phyloP scores from a whole-genome alignment of 108 stramenopile species.

The Pseudonitzschia pungens region DNA sequence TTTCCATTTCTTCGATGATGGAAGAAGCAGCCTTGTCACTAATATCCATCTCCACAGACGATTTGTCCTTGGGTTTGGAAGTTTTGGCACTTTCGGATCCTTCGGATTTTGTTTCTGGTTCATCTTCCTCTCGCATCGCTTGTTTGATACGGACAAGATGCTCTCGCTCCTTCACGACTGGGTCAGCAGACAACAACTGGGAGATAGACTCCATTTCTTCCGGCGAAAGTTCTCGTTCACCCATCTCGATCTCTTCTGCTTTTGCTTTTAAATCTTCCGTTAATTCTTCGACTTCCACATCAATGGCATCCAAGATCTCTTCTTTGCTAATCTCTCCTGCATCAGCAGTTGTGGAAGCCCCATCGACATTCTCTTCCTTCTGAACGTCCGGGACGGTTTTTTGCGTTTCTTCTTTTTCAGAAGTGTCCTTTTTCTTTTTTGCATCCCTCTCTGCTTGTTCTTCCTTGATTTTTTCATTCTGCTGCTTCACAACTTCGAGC shows the following conservation, averaged over 20 bases:
- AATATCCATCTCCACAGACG: slow-evolving; percentile 27
- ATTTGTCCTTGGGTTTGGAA: not conserved
- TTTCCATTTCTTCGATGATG: slow-evolving; percentile 43
- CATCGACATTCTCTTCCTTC: slow-evolving; percentile 12
- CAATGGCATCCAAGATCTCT: slow-evolving; percentile 16
- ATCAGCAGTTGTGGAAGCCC: not conserved
- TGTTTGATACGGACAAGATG: slow-evolving; percentile 71
- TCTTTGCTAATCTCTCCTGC: slow-evolving; percentile 5
- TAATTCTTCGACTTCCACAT: slow-evolving; percentile 2
- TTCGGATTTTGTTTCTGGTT: slow-evolving; percentile 28
- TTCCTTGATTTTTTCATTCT: slow-evolving; percentile 78
- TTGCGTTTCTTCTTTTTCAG: slow-evolving; percentile 41
- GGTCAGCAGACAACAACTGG: slow-evolving; percentile 73
- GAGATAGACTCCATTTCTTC: slow-evolving; percentile 85
- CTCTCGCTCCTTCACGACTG: slow-evolving; percentile 74
- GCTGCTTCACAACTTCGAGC: slow-evolving; percentile 74
- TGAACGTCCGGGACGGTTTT: slow-evolving; percentile 18
- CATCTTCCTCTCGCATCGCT: slow-evolving; percentile 49
- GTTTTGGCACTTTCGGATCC: slow-evolving; percentile 5
- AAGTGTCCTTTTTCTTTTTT: slow-evolving; percentile 46
- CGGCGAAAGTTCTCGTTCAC: slow-evolving; percentile 52
- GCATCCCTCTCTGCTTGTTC: slow-evolving; percentile 70
- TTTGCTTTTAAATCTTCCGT: slow-evolving; percentile 28
- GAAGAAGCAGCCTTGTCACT: slow-evolving; percentile 36
- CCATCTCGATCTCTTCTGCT: slow-evolving; percentile 19